phyloP scores from a whole-genome alignment of 192 early-diverging fungal species.

The Coemansia sp. region DNA sequence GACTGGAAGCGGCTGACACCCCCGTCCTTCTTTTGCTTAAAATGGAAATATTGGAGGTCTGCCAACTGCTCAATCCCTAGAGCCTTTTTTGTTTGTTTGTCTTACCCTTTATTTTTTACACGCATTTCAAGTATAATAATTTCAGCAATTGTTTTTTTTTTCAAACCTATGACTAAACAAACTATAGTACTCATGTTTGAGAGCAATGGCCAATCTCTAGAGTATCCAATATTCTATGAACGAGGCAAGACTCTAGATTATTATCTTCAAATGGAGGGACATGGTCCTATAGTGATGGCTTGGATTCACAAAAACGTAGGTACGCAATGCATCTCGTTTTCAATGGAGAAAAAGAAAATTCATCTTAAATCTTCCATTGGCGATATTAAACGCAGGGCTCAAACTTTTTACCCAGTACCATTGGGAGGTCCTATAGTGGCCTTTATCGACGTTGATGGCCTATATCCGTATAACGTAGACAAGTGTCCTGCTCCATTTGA shows the following conservation, averaged over 20 bases:
- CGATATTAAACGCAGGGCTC: background rate
- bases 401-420: background rate
- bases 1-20: background rate
- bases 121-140: background rate
- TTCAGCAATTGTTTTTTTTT: background rate
- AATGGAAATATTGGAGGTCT: background rate
- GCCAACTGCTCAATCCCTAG: background rate
- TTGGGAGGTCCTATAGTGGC: background rate
- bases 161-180: background rate
- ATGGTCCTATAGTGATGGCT: conserved; percentile 1
- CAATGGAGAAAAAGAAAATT: background rate
- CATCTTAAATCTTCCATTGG: background rate
- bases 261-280: background rate
- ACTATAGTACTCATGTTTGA: background rate
- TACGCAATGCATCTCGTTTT: background rate
- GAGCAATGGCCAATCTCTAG: background rate
- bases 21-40: background rate
- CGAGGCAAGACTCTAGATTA: background rate
- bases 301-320: background rate
- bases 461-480: background rate
- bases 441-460: background rate
- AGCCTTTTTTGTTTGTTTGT: background rate
- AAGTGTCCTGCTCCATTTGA: background rate
- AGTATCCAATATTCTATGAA: background rate
- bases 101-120: background rate